Conservation (phyloP, 2,329 filamentous ascomycete genomes). For the Clonostachys chloroleuca region DNA sequence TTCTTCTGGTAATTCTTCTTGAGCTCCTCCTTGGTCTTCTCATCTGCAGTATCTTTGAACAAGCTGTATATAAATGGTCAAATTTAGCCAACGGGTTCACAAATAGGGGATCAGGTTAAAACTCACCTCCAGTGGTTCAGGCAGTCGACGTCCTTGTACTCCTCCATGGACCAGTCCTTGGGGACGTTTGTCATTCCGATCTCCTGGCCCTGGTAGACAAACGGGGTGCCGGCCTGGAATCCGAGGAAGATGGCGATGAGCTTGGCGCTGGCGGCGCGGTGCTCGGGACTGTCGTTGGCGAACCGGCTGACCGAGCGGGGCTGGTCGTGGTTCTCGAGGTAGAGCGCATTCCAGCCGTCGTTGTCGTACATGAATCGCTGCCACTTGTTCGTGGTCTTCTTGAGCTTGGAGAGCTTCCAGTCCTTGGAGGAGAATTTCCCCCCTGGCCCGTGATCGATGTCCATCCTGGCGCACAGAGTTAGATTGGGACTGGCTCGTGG, state of each 20-base stretch:
- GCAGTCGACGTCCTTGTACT: slow-evolving; percentile 66
- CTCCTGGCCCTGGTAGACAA: slow-evolving; percentile 68
- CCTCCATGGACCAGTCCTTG: slow-evolving; percentile 52
- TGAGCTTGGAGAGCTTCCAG: slow-evolving; percentile 47
- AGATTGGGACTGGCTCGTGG: not conserved
- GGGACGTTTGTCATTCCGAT: slow-evolving; percentile 64
- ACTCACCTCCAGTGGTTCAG: slow-evolving; percentile 43
- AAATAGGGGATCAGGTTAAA: not conserved
- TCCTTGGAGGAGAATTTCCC: slow-evolving; percentile 34
- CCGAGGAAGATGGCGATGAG: slow-evolving; percentile 53
- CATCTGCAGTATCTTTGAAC: slow-evolving; percentile 29
- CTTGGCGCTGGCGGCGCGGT: slow-evolving; percentile 48
- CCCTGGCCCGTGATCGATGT: slow-evolving; percentile 38
- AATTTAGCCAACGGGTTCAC: not conserved
- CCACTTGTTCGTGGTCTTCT: slow-evolving; percentile 50
- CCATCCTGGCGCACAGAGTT: slow-evolving; percentile 26
- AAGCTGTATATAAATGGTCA: slow-evolving; percentile 14
- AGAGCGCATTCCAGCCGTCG: slow-evolving; percentile 61
- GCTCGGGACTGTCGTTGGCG: slow-evolving; percentile 40
- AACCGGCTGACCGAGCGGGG: slow-evolving; percentile 55
- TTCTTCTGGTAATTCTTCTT: slow-evolving; percentile 48
- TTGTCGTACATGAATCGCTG: slow-evolving; percentile 55
- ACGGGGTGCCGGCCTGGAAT: slow-evolving; percentile 58
- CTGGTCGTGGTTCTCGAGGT: slow-evolving; percentile 65
- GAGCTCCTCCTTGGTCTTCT: slow-evolving; percentile 26